phyloP scores from a whole-genome alignment of 2,329 filamentous ascomycete species.

The Claviceps quebecensis region DNA sequence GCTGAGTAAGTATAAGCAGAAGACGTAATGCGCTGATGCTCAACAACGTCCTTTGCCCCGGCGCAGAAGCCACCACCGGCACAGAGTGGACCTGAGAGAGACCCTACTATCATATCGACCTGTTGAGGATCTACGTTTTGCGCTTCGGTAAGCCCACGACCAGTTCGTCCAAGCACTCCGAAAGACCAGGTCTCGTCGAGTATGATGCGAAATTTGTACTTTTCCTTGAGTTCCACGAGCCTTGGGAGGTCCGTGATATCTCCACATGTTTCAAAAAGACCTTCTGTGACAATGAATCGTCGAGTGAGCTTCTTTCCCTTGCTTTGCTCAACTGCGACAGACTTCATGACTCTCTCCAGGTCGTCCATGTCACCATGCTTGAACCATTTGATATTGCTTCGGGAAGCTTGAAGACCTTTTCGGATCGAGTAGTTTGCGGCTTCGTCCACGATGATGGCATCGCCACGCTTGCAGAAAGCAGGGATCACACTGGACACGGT shows the following conservation, averaged over 20 bases:
- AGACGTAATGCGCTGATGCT: constrained; percentile 89
- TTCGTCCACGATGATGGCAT: constrained; percentile 91
- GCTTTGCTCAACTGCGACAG: constrained; percentile 75
- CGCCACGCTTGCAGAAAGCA: constrained; percentile 89
- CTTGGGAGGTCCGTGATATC: constrained; percentile 76
- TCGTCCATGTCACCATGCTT: constrained; percentile 95
- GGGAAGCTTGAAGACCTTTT: constrained; percentile 83
- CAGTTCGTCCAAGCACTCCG: constrained; percentile 81
- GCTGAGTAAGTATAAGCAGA: constrained; percentile 92
- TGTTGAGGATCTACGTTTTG: constrained; percentile 90
- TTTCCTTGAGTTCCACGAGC: constrained; percentile 83
- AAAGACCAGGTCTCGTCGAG: constrained; percentile 98
- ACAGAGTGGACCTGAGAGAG: constrained; percentile 76
- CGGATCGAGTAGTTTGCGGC: constrained; percentile 88
- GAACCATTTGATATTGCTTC: constrained; percentile 86
- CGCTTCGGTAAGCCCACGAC: constrained; percentile 83
- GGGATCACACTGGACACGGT: constrained; percentile 96
- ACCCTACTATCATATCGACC: constrained; percentile 95
- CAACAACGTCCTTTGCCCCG: constrained; percentile 78
- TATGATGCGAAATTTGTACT: constrained; percentile 96
- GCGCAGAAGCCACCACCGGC: constrained; percentile 94
- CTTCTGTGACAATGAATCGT: constrained; percentile 92
- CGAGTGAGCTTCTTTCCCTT: constrained; percentile 76
- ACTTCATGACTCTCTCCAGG: constrained; percentile 70
- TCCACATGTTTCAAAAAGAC: constrained; percentile 79